Percentiles rank a stretch among this genome's conserved stretches.
These are phyloP conservation scores for Aegilops sharonensis DNA, from an alignment of 176 grass and related monocot species.

Conservation along the genomic window DNA sequence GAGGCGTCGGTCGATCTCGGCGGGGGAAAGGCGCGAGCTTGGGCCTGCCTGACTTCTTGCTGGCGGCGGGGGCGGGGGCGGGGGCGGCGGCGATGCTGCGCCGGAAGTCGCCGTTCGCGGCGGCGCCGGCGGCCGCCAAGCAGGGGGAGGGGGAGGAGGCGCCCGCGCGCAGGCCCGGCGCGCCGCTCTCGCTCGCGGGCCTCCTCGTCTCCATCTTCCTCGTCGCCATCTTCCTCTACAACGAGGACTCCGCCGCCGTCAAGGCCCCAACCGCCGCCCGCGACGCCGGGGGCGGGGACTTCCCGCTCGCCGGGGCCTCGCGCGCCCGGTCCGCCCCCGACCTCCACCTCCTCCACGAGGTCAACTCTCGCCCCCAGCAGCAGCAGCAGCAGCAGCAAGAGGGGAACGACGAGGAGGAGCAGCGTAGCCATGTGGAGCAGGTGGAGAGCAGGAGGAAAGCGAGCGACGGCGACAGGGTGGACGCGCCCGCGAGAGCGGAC, in stretches of 20 bases:
- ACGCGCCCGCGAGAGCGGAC: neutral
- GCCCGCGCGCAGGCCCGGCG: slow-evolving; percentile 37
- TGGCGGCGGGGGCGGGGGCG: neutral
- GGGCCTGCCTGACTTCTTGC: neutral
- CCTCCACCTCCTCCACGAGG: slow-evolving; percentile 46
- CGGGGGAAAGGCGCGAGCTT: neutral
- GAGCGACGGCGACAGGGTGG: neutral
- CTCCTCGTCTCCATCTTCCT: slow-evolving; percentile 59
- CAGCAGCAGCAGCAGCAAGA: neutral
- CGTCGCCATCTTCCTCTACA: slow-evolving; percentile 72
- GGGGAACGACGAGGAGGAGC: neutral
- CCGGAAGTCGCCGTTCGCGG: slow-evolving; percentile 46
- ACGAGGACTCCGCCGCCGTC: slow-evolving; percentile 48
- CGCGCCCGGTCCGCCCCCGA: slow-evolving; percentile 18
- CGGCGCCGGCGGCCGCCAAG: slow-evolving; percentile 44
- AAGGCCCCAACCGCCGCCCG: slow-evolving; percentile 32
- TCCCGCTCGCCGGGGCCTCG: slow-evolving; percentile 13
- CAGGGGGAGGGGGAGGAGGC: slow-evolving; percentile 10
- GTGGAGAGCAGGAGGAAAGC: neutral
- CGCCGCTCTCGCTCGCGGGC: slow-evolving; percentile 48
- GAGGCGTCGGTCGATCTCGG: neutral
- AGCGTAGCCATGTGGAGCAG: neutral
- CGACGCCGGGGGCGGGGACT: slow-evolving; percentile 32
- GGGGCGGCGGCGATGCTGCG: slow-evolving; percentile 35
- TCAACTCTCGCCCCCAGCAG: slow-evolving; percentile 8